Evolutionary conservation across 2,329 filamentous ascomycete species (phyloP).

Genomic region (Trichoderma atrobrunneum): DNA sequence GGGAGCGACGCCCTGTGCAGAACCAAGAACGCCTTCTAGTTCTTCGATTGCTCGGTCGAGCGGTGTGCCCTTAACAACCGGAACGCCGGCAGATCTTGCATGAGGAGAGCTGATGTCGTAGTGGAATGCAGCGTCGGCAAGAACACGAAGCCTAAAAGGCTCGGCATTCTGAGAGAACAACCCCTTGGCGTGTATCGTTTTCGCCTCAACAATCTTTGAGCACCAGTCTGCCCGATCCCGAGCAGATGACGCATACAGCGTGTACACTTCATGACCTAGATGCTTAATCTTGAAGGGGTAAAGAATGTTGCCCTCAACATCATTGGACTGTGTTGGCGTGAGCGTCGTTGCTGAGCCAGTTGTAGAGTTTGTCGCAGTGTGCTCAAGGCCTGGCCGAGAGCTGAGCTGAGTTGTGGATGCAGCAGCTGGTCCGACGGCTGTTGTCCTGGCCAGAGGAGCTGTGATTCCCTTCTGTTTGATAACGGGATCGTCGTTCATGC

Average conservation of each 20-base stretch:
- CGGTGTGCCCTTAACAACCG: constrained; percentile 89
- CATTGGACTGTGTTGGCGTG: constrained; percentile 49
- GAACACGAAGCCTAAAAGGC: constrained; percentile 85
- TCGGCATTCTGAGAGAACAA: constrained; percentile 91
- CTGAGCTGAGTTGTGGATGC: constrained; percentile 57
- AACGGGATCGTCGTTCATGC: constrained; percentile 85
- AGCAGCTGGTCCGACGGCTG: constrained; percentile 59
- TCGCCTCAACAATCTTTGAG: constrained; percentile 88
- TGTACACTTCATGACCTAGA: constrained; percentile 89
- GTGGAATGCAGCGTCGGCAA: constrained; percentile 88
- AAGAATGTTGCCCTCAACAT: constrained; percentile 77
- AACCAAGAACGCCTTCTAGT: constrained; percentile 74
- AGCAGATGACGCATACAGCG: constrained; percentile 76
- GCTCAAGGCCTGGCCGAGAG: constrained; percentile 61
- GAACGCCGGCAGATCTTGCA: constrained; percentile 62
- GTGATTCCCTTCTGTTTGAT: constrained; percentile 77
- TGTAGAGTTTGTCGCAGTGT: constrained; percentile 66
- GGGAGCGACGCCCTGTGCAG: constrained; percentile 66
- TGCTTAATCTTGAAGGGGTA: constrained; percentile 97
- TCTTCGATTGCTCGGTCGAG: constrained; percentile 87
- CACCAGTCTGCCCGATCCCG: constrained; percentile 85
- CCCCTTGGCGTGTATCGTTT: constrained; percentile 86
- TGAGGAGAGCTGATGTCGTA: constrained; percentile 64
- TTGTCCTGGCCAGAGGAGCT: constrained; percentile 56
- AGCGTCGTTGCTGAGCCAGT: constrained; percentile 49